These are phyloP conservation scores for Citeromyces siamensis DNA, from an alignment of 1,139 yeast species.

Conservation along the genomic window DNA sequence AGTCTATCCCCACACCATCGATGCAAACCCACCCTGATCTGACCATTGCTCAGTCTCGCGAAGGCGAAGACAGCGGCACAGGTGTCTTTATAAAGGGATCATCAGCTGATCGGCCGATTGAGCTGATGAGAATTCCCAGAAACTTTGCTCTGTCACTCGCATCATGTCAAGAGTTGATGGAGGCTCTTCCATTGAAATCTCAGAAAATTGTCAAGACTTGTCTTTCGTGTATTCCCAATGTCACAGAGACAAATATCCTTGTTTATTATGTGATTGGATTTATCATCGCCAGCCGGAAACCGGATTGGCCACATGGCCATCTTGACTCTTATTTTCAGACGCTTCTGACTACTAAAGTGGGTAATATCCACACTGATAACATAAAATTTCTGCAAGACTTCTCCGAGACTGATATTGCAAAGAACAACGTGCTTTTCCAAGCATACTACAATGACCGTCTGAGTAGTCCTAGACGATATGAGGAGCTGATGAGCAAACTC, in stretches of 20 bases:
- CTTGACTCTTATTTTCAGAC: conserved; percentile 16
- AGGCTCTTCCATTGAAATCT: background rate
- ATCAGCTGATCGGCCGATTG: background rate
- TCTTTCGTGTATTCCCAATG: background rate
- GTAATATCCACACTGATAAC: conserved; percentile 16
- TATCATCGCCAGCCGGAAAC: background rate
- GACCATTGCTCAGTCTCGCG: background rate
- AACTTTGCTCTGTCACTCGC: background rate
- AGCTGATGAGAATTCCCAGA: conserved; percentile 2
- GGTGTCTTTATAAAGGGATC: background rate
- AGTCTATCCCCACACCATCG: no score
- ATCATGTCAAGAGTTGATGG: background rate
- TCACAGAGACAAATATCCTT: background rate
- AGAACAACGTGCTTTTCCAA: conserved; percentile 14
- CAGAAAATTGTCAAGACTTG: background rate
- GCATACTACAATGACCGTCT: conserved; percentile 7
- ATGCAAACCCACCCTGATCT: background rate
- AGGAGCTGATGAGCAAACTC: conserved; percentile 7
- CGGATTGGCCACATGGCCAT: background rate
- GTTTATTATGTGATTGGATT: conserved; percentile 1
- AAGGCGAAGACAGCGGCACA: conserved; percentile 1
- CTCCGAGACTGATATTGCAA: conserved; percentile 10
- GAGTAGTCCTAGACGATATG: conserved; percentile 13
- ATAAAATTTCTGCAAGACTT: conserved; percentile 14
- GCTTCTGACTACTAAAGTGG: conserved; percentile 13